A percentile compares a stretch with the other conserved stretches of the same genome.
Evolutionary conservation across 2,329 filamentous ascomycete species (phyloP).

Genomic region (Phaeosphaeria sp.): DNA sequence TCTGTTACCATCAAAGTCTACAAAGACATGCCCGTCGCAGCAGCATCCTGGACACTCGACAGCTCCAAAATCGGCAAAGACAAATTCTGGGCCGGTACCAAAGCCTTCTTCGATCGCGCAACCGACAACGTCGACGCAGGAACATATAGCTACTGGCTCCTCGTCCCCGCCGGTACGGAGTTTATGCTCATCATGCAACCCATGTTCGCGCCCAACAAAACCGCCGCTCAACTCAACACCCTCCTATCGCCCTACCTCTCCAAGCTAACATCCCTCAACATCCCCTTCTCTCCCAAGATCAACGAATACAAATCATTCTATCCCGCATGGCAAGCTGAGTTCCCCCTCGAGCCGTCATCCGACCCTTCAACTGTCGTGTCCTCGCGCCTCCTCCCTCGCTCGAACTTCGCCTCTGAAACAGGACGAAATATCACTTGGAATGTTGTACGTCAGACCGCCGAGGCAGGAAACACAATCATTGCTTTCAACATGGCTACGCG

Average conservation of each 20-base stretch:
- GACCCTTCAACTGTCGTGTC: conserved; percentile 15
- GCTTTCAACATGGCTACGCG: conserved; percentile 28
- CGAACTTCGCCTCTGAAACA: conserved; percentile 33
- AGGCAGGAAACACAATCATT: conserved; percentile 30
- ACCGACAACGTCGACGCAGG: conserved; percentile 21
- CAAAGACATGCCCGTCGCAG: conserved; percentile 31
- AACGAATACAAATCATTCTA: conserved; percentile 37
- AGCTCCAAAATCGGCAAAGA: conserved; percentile 34
- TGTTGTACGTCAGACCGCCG: conserved; percentile 23
- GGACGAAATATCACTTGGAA: conserved; percentile 34
- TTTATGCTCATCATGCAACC: conserved; percentile 23
- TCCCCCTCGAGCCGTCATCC: conserved; percentile 28
- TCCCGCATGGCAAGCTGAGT: conserved; percentile 37
- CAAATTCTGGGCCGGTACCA: conserved; percentile 34
- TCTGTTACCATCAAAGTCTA: conserved; percentile 34
- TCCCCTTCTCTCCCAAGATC: conserved; percentile 39
- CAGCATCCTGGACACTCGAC: conserved; percentile 40
- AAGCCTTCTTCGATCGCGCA: conserved; percentile 19
- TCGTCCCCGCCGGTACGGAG: conserved; percentile 12
- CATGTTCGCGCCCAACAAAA: conserved; percentile 31
- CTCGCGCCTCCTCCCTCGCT: conserved; percentile 34
- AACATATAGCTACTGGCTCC: conserved; percentile 24
- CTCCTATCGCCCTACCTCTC: conserved; percentile 22
- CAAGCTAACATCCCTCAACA: conserved; percentile 22
- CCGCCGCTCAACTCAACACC: conserved; percentile 11